Percentiles rank a stretch among this genome's conserved stretches.
These are phyloP conservation scores for Pythium utonaiense DNA, from an alignment of 352 stramenopile species.

Conservation along the genomic window DNA sequence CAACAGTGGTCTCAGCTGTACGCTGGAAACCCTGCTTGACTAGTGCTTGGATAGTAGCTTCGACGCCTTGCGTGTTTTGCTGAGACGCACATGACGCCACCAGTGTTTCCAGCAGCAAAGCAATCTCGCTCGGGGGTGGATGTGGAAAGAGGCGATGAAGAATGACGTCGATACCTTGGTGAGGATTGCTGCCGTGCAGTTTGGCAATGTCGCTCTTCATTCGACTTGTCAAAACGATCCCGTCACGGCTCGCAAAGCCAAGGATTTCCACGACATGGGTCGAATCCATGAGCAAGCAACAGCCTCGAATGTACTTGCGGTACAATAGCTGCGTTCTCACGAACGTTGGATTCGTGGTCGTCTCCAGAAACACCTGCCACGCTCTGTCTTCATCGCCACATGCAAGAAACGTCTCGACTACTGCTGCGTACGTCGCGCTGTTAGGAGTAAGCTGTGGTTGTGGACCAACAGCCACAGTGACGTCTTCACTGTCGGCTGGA, in stretches of 20 bases:
- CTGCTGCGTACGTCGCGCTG: conserved; percentile 58
- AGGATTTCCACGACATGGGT: conserved; percentile 56
- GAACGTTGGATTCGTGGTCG: conserved; percentile 26
- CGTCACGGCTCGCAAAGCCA: conserved; percentile 38
- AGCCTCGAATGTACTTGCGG: conserved; percentile 63
- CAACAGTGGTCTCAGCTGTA: conserved; percentile 48
- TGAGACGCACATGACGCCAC: conserved; percentile 55
- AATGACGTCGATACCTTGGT: conserved; percentile 46
- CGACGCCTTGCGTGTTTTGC: conserved; percentile 39
- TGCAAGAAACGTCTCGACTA: conserved; percentile 68
- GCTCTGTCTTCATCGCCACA: conserved; percentile 51
- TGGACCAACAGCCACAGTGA: conserved; percentile 22
- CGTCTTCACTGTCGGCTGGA: neutral
- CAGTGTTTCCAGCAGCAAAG: conserved; percentile 51
- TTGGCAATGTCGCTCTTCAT: conserved; percentile 56
- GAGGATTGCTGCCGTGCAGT: conserved; percentile 47
- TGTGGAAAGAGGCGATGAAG: conserved; percentile 31
- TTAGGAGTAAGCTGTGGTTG: conserved; percentile 52
- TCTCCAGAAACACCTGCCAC: conserved; percentile 51
- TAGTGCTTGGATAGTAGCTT: conserved; percentile 39
- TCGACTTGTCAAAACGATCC: conserved; percentile 42
- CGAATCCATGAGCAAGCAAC: conserved; percentile 51
- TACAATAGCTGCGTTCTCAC: conserved; percentile 44
- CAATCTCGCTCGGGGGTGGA: conserved; percentile 22
- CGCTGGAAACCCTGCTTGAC: conserved; percentile 33